Evolutionary conservation across 805 yeast species (phyloP).

Genomic region (Torulaspora maleeae): DNA sequence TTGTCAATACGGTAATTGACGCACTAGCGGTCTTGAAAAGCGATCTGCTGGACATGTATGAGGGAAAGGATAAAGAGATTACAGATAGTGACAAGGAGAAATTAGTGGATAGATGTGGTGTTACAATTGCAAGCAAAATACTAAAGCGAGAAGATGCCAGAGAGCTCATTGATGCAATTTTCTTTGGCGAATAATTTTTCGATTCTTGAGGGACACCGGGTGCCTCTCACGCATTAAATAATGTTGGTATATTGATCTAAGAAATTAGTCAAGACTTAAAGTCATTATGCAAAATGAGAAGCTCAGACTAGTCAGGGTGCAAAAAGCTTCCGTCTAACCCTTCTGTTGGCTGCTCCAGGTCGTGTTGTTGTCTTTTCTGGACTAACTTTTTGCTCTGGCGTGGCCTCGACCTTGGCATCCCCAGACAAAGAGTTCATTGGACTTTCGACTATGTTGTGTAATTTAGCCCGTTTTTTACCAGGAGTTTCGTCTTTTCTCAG

Average conservation of each 20-base stretch:
- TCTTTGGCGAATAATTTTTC: slow-evolving; percentile 54
- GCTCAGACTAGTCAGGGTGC: slow-evolving; percentile 26
- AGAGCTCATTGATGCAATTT: slow-evolving; percentile 57
- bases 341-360: neutral
- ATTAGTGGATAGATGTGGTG: slow-evolving; percentile 58
- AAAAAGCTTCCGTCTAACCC: slow-evolving; percentile 34
- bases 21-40: slow-evolving; percentile 48
- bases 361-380: neutral
- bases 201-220: neutral
- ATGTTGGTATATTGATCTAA: neutral
- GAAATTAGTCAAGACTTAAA: neutral
- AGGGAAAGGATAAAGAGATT: slow-evolving; percentile 38
- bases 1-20: slow-evolving; percentile 50
- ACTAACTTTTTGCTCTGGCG: neutral
- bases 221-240: neutral
- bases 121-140: slow-evolving; percentile 47
- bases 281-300: too few species aligned
- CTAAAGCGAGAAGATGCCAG: slow-evolving; percentile 45
- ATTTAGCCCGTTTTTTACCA: slow-evolving; percentile 14
- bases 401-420: neutral
- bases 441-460: slow-evolving; percentile 27
- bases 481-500: slow-evolving; percentile 20
- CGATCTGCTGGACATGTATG: slow-evolving; percentile 31
- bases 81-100: slow-evolving; percentile 39
- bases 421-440: slow-evolving; percentile 14